These are phyloP conservation scores for Metarhizium robertsii DNA, from an alignment of 2,329 filamentous ascomycete genomes.

Conservation along the genomic window DNA sequence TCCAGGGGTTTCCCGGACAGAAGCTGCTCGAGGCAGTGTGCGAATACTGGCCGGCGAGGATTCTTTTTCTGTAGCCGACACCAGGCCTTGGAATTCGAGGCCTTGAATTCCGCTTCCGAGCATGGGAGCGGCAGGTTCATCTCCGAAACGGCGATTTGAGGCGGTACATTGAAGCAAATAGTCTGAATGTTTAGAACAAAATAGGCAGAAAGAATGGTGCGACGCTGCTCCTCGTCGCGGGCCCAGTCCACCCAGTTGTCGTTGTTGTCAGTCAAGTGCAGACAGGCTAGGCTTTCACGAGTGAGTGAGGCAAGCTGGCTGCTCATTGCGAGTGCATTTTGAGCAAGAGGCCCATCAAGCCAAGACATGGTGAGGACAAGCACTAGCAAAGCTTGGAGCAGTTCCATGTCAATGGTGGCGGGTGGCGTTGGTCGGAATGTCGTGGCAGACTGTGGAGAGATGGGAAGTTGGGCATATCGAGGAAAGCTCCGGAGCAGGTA, in stretches of 20 bases:
- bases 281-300: slow-evolving; percentile 38
- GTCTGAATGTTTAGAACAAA: slow-evolving; percentile 48
- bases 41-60: not conserved
- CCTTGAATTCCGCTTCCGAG: slow-evolving; percentile 45
- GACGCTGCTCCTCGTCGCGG: slow-evolving; percentile 9
- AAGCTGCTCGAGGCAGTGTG: slow-evolving; percentile 21
- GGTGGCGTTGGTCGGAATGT: too few relatives aligned
- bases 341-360: slow-evolving; percentile 47
- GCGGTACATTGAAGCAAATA: slow-evolving; percentile 53
- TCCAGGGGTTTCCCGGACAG: slow-evolving; percentile 12
- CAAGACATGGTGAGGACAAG: slow-evolving; percentile 19
- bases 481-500: too few relatives aligned
- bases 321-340: slow-evolving; percentile 46
- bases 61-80: slow-evolving; percentile 16
- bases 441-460: too few relatives aligned
- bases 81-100: slow-evolving; percentile 31
- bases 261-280: slow-evolving; percentile 1
- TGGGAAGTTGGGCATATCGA: too few relatives aligned
- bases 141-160: slow-evolving; percentile 38
- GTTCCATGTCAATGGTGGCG: too few relatives aligned
- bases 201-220: slow-evolving; percentile 34
- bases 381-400: too few relatives aligned
- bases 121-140: slow-evolving; percentile 42
- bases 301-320: slow-evolving; percentile 46
- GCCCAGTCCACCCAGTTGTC: slow-evolving; percentile 40